A percentile compares a stretch with the other conserved stretches of the same genome.
Evolutionary conservation across 176 grass and related monocot genomes (phyloP).

Genomic region (Thalia dealbata): DNA sequence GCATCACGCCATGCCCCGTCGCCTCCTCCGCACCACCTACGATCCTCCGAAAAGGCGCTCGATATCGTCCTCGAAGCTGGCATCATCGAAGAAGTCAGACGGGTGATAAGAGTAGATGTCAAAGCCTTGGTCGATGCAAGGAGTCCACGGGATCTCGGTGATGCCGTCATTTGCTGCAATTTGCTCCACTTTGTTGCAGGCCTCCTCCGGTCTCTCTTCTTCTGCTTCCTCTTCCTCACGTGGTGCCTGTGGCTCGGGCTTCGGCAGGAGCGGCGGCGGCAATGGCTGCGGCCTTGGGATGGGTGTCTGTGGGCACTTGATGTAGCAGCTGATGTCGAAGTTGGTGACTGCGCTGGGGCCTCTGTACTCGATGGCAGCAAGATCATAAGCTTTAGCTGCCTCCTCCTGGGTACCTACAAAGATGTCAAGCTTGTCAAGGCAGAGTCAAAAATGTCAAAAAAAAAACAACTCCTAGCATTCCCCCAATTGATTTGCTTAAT

Average conservation of each 20-base stretch:
- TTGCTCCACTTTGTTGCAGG: not conserved
- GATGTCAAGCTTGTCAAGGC: not conserved
- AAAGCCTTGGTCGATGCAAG: slow-evolving; percentile 10
- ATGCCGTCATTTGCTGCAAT: not conserved
- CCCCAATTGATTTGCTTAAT: too few relatives aligned
- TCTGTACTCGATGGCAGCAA: slow-evolving; percentile 81
- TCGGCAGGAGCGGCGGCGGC: slow-evolving; percentile 11
- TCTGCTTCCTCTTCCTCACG: slow-evolving; percentile 8
- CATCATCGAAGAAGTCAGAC: slow-evolving; percentile 17
- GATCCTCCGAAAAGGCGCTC: slow-evolving; percentile 28
- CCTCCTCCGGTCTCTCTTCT: not conserved
- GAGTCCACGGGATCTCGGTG: slow-evolving; percentile 18
- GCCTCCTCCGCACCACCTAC: not conserved
- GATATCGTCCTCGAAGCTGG: slow-evolving; percentile 37
- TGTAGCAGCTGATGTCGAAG: slow-evolving; percentile 44
- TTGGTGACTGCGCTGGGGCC: slow-evolving; percentile 52
- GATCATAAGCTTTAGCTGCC: slow-evolving; percentile 92
- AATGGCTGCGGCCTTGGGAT: not conserved
- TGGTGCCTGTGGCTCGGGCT: not conserved
- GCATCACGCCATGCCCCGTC: not conserved
- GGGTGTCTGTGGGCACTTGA: slow-evolving; percentile 15
- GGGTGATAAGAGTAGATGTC: not conserved
- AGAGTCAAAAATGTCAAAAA: too few relatives aligned
- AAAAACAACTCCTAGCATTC: too few relatives aligned
- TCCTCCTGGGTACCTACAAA: slow-evolving; percentile 74